These are phyloP conservation scores for Harringtonia aguacate DNA, from an alignment of 2,329 filamentous ascomycete genomes.

Conservation along the genomic window DNA sequence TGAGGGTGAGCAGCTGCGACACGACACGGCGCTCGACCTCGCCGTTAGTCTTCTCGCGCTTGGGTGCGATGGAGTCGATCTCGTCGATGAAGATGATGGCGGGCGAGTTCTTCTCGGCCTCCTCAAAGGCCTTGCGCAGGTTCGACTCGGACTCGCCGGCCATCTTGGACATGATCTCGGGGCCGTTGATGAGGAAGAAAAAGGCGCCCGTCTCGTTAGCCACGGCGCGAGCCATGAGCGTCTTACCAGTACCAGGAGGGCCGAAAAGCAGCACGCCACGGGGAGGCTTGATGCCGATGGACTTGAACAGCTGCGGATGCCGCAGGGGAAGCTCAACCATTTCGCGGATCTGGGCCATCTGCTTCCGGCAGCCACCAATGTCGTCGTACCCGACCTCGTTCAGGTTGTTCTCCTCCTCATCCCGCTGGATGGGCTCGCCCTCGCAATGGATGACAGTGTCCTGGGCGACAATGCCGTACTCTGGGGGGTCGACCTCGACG, in stretches of 20 bases:
- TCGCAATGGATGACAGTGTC: constrained; percentile 99
- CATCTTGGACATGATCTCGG: constrained; percentile 99
- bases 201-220: constrained; percentile 98
- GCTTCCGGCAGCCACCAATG: constrained; percentile 97
- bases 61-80: constrained; percentile 97
- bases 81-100: constrained; percentile 99
- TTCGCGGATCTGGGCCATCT: constrained; percentile 99
- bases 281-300: constrained; percentile 98
- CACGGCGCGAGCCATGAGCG: constrained; percentile 94
- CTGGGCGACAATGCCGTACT: constrained; percentile 97
- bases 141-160: constrained; percentile 98
- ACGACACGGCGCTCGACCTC: constrained; percentile 98
- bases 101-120: constrained; percentile 98
- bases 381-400: constrained; percentile 99
- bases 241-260: constrained; percentile 98
- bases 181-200: constrained; percentile 99
- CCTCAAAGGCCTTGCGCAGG: constrained; percentile 96
- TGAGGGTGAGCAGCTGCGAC: constrained; percentile 87
- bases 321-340: constrained; percentile 94
- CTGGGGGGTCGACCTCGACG: constrained; percentile 93
- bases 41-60: constrained; percentile 99
- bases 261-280: constrained; percentile 95
- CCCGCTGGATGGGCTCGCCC: constrained; percentile 88
- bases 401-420: constrained; percentile 97
- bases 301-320: constrained; percentile 99